A percentile compares a stretch with the other conserved stretches of the same genome.
These are phyloP conservation scores for Fragaria nilgerrensis DNA, from an alignment of 306 rosid genomes.

Conservation along the genomic window DNA sequence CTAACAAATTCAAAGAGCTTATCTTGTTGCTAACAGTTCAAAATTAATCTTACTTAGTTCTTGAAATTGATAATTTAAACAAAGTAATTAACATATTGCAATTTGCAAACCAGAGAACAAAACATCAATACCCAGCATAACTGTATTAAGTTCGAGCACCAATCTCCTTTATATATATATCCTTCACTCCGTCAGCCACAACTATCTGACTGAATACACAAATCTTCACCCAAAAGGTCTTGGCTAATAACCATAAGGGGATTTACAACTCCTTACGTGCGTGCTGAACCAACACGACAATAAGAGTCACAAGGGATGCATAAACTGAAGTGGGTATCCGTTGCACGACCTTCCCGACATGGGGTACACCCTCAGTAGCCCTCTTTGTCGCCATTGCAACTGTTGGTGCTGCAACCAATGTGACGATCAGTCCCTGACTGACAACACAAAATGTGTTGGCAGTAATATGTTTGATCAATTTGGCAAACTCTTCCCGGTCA, in stretches of 20 bases:
- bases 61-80: too few species aligned
- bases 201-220: neutral
- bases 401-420: conserved; percentile 75
- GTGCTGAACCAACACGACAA: conserved; percentile 51
- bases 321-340: conserved; percentile 65
- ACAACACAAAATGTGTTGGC: conserved; percentile 47
- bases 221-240: neutral
- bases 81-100: neutral
- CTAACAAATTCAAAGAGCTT: neutral
- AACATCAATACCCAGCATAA: neutral
- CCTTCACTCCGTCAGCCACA: neutral
- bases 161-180: neutral
- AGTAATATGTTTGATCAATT: conserved; percentile 51
- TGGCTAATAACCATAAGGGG: neutral
- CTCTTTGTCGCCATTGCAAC: conserved; percentile 78
- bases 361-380: conserved; percentile 87
- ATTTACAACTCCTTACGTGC: conserved; percentile 4
- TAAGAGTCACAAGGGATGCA: conserved; percentile 66
- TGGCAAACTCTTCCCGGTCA: conserved; percentile 53
- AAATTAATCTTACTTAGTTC: too few species aligned
- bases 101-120: neutral
- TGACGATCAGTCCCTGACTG: conserved; percentile 66
- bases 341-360: conserved; percentile 71
- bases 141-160: neutral
- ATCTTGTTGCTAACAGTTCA: neutral